Percentiles rank a stretch among this genome's conserved stretches.
phyloP scores from a whole-genome alignment of 2,329 filamentous ascomycete species.

The Calonectria hawksworthii region DNA sequence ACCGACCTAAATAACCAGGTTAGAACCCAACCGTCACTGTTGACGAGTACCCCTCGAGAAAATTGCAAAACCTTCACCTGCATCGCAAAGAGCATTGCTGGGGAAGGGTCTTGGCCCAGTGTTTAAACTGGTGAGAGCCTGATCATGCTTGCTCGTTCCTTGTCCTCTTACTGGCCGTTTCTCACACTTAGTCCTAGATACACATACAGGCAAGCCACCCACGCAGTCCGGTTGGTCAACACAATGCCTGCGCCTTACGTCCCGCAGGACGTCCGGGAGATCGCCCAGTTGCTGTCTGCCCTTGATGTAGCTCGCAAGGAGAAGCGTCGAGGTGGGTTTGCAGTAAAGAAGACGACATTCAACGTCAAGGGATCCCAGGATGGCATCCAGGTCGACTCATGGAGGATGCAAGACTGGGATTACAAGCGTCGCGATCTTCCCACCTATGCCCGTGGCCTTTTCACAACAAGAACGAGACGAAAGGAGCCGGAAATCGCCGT shows the following conservation, averaged over 20 bases:
- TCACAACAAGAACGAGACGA: slow-evolving; percentile 80
- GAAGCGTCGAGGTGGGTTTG: slow-evolving; percentile 73
- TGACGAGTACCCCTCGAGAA: background rate
- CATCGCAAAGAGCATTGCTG: background rate
- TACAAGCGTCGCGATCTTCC: slow-evolving; percentile 91
- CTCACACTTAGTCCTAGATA: slow-evolving; percentile 21
- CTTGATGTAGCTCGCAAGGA: slow-evolving; percentile 72
- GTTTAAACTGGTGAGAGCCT: background rate
- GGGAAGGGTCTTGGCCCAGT: background rate
- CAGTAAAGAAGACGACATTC: slow-evolving; percentile 86
- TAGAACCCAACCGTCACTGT: background rate
- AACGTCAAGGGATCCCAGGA: slow-evolving; percentile 73
- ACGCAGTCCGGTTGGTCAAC: background rate
- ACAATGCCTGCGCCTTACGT: slow-evolving; percentile 69
- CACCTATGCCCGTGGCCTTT: slow-evolving; percentile 93
- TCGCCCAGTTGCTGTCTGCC: slow-evolving; percentile 74
- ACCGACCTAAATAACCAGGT: slow-evolving; percentile 3
- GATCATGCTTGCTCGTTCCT: background rate
- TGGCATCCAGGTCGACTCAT: slow-evolving; percentile 83
- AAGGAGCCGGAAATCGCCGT: slow-evolving; percentile 83
- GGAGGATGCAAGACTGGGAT: slow-evolving; percentile 95
- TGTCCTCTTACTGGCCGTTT: background rate
- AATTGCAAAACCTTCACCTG: background rate
- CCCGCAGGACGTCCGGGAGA: slow-evolving; percentile 77
- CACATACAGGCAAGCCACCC: background rate